phyloP scores from a whole-genome alignment of 2,329 filamentous ascomycete genomes.

The Paracorniculantispora psalliotae region DNA sequence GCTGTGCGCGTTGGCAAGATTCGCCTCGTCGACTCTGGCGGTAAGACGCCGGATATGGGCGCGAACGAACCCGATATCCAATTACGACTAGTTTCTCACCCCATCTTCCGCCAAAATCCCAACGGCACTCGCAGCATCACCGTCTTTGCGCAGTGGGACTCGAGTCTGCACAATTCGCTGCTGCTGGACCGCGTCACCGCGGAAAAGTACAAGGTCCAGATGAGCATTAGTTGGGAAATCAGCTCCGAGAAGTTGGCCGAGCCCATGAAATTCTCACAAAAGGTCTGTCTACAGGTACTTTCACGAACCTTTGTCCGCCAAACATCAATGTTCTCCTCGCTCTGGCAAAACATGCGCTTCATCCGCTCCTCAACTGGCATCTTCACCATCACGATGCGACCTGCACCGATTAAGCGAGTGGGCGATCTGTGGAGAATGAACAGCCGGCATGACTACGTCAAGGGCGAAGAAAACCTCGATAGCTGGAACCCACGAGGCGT shows the following conservation, averaged over 20 bases:
- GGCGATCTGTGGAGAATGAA: conserved; percentile 96
- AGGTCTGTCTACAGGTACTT: conserved; percentile 76
- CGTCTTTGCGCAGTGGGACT: conserved; percentile 93
- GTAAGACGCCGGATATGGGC: conserved; percentile 77
- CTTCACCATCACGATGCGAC: conserved; percentile 81
- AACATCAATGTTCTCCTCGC: conserved; percentile 76
- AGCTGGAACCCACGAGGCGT: conserved; percentile 88
- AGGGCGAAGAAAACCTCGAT: conserved; percentile 82
- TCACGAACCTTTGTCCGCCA: conserved; percentile 80
- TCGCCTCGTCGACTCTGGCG: conserved; percentile 75
- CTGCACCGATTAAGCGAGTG: conserved; percentile 82
- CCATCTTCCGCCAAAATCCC: conserved; percentile 75
- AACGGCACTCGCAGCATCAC: conserved; percentile 87
- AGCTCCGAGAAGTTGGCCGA: conserved; percentile 77
- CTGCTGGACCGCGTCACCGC: conserved; percentile 88
- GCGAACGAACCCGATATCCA: conserved; percentile 67
- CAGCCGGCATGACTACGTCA: conserved; percentile 91
- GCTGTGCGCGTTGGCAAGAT: conserved; percentile 75
- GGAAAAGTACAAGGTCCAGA: conserved; percentile 89
- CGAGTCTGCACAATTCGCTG: conserved; percentile 84
- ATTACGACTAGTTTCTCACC: conserved; percentile 71
- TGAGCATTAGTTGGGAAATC: conserved; percentile 82
- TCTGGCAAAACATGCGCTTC: conserved; percentile 81
- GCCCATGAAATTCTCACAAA: conserved; percentile 80
- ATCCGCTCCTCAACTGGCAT: conserved; percentile 83